Base-by-base conservation (phyloP, 805 yeast genomes). In the Deakozyma indianensis region DNA sequence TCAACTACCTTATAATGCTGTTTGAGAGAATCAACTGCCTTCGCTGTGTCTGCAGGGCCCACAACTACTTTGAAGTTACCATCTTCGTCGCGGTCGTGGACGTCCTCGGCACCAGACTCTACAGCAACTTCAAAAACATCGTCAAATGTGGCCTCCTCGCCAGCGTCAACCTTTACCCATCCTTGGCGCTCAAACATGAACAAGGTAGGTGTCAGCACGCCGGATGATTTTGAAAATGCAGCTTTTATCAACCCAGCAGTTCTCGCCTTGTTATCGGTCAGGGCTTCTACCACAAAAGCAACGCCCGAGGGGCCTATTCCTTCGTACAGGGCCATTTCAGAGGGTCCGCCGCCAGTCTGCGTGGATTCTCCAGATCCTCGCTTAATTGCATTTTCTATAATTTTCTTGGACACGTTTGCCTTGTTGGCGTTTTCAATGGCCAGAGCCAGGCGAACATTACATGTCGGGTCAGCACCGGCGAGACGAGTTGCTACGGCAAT, bases 261-360 rank as follows among this genome's bases (percentile, higher is more conserved):
- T 44, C 97, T 69, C 48, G 82, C 78, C 61, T 83, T 85, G 62
- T 86, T 90, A 58, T 90, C 96, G 0, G 97, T 90, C 43, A 78
- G 69, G 0, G 95, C 88, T 56, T 86, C 95, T 3, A 90, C 77
- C 3, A 90, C 73, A 41, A 87, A 69, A 0, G 95, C 83, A 2
- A 84, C 84, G 2, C 96, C 96, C 1, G 88, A 94, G 0, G 96
- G 96, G 0, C 90, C 96, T 60, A 87, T 68, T 15, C 92, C 95
- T 60, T 92, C 97, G 62, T 88, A 92, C 9, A 74, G 59, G 24
- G 79, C 83, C 11, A 71, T 61, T 47, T 75, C 82, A 48, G 73
- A 63, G 22, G 63, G 62, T 32, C 50, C 53, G 18, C 53, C 69
- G 2, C 69, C 69, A 23, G 69, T 66, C 25, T 66, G 70, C 29